Conservation (phyloP, 192 early-diverging fungal species). For the Phlyctochytrium planicorne region DNA sequence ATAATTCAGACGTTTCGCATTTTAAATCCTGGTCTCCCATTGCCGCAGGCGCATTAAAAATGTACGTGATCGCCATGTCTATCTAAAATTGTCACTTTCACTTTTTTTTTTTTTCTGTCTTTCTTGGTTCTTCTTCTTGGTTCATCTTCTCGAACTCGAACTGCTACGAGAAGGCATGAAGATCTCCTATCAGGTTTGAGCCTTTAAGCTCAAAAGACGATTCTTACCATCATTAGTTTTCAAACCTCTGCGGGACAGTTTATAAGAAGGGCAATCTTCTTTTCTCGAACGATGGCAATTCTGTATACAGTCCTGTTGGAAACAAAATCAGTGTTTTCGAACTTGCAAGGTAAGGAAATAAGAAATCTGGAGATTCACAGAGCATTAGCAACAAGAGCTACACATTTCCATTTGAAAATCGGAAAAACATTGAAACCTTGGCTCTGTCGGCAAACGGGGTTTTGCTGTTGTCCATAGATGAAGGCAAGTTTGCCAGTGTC, state of each 20-base stretch:
- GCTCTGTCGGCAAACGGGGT: slow-evolving; percentile 87
- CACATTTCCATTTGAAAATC: slow-evolving; percentile 93
- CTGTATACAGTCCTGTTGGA: slow-evolving; percentile 91
- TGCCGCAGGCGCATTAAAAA: too few relatives aligned
- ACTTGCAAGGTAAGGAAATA: slow-evolving; percentile 73
- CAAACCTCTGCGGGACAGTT: slow-evolving; percentile 69
- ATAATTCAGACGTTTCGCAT: too few relatives aligned
- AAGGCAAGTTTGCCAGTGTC: slow-evolving; percentile 56
- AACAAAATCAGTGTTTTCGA: slow-evolving; percentile 96
- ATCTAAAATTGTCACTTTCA: too few relatives aligned
- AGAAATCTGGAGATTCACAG: background rate
- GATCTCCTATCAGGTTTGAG: too few relatives aligned
- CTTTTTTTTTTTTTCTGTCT: too few relatives aligned
- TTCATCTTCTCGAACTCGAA: too few relatives aligned
- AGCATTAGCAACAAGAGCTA: slow-evolving; percentile 76
- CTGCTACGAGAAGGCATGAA: too few relatives aligned
- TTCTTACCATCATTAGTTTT: too few relatives aligned
- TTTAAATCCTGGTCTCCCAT: too few relatives aligned
- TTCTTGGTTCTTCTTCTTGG: too few relatives aligned
- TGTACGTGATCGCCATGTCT: too few relatives aligned
- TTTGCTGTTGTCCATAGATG: slow-evolving; percentile 89
- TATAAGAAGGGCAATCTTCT: slow-evolving; percentile 95
- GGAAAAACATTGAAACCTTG: slow-evolving; percentile 83
- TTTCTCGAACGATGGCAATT: slow-evolving; percentile 91
- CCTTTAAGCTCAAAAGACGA: too few relatives aligned